phyloP scores from a whole-genome alignment of 2,329 filamentous ascomycete species.

The Neurospora crassa region DNA sequence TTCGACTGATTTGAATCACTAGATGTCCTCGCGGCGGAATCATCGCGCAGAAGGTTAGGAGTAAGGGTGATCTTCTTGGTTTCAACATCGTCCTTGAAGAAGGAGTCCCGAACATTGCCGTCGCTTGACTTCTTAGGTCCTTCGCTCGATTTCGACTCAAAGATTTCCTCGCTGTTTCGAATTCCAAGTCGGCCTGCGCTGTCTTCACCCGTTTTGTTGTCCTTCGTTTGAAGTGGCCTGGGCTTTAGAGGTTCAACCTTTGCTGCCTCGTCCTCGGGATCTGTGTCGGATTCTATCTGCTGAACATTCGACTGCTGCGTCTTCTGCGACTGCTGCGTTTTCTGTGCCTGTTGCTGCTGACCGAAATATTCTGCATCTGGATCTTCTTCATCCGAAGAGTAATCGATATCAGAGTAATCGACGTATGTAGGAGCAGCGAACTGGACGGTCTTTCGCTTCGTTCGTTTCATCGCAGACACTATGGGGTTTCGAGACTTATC shows the following conservation, averaged over 20 bases:
- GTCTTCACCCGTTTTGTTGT: slow-evolving; percentile 22
- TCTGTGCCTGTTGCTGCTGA: slow-evolving; percentile 24
- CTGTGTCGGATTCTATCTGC: slow-evolving; percentile 22
- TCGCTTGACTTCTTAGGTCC: slow-evolving; percentile 61
- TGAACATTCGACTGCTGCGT: slow-evolving; percentile 21
- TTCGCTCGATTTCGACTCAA: slow-evolving; percentile 43
- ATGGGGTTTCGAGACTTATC: slow-evolving; percentile 77
- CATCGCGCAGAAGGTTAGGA: slow-evolving; percentile 82
- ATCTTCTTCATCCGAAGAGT: slow-evolving; percentile 69
- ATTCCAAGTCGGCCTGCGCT: slow-evolving; percentile 21
- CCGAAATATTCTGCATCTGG: slow-evolving; percentile 29
- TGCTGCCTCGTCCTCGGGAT: slow-evolving; percentile 39
- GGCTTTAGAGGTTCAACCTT: slow-evolving; percentile 48
- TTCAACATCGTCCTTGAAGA: slow-evolving; percentile 91
- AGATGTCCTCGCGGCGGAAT: slow-evolving; percentile 45
- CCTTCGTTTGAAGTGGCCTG: slow-evolving; percentile 28
- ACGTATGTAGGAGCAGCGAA: slow-evolving; percentile 81
- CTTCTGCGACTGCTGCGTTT: slow-evolving; percentile 24
- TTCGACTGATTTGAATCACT: slow-evolving; percentile 47
- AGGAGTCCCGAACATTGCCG: slow-evolving; percentile 83
- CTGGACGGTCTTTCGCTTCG: slow-evolving; percentile 77
- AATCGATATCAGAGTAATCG: slow-evolving; percentile 79
- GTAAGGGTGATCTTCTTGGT: slow-evolving; percentile 97
- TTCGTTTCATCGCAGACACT: slow-evolving; percentile 72
- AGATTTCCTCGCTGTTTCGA: slow-evolving; percentile 55